phyloP scores from a whole-genome alignment of 2,329 filamentous ascomycete genomes.

The Cercospora nicotianae region DNA sequence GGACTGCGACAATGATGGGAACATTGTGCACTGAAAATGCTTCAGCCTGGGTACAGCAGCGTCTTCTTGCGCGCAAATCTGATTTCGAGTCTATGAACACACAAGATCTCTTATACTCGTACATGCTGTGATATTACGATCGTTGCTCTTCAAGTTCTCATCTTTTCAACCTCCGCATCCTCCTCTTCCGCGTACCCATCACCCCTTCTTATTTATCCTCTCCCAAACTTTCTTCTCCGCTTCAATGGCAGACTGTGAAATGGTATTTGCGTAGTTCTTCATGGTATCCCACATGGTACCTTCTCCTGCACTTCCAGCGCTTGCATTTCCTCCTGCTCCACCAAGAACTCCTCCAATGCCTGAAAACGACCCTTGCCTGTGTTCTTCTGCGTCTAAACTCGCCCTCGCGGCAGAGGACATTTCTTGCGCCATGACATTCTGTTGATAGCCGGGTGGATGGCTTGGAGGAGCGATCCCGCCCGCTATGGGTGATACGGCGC shows the following conservation, averaged over 20 bases:
- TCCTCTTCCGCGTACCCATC: neutral
- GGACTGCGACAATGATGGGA: neutral
- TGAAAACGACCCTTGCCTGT: slow-evolving; percentile 23
- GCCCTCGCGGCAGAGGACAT: slow-evolving; percentile 39
- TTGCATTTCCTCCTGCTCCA: slow-evolving; percentile 29
- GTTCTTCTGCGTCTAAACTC: slow-evolving; percentile 35
- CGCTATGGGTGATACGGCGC: slow-evolving; percentile 33
- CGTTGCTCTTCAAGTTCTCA: neutral
- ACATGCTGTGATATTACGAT: neutral
- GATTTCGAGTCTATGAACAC: neutral
- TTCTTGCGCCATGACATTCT: slow-evolving; percentile 48
- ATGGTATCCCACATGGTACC: slow-evolving; percentile 40
- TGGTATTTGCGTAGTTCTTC: slow-evolving; percentile 45
- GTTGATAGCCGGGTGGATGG: slow-evolving; percentile 52
- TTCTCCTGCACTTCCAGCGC: slow-evolving; percentile 19
- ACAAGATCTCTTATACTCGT: neutral
- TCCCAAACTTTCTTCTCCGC: slow-evolving; percentile 52
- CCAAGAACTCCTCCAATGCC: slow-evolving; percentile 20
- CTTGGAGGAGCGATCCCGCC: slow-evolving; percentile 31
- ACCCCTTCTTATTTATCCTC: slow-evolving; percentile 41
- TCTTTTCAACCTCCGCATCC: neutral
- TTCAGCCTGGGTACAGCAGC: neutral
- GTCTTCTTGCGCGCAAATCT: neutral
- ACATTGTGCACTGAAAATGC: neutral
- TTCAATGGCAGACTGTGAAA: slow-evolving; percentile 46